Evolutionary conservation across 2,329 filamentous ascomycete species (phyloP).

Genomic region (Nothophoma quercina): DNA sequence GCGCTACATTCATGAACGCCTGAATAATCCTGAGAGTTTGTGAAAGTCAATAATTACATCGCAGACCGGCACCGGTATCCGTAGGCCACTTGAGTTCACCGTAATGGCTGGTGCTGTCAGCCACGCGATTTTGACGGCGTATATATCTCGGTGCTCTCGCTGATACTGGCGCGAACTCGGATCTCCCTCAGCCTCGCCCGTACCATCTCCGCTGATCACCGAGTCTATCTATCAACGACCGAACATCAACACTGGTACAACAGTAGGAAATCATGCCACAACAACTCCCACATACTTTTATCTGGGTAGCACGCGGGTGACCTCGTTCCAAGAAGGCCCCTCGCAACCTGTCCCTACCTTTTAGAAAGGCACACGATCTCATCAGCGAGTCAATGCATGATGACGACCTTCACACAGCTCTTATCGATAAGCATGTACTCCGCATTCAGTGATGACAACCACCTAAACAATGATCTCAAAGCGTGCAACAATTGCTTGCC

Average conservation of each 20-base stretch:
- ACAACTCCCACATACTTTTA: too few species aligned
- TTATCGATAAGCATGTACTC: slow-evolving; percentile 25
- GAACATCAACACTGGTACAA: too few species aligned
- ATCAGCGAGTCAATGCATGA: too few species aligned
- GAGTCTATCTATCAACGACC: too few species aligned
- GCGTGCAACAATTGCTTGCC: not conserved
- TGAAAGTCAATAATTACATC: too few species aligned
- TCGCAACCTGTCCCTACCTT: too few species aligned
- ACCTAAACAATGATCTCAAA: too few species aligned
- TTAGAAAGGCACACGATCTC: too few species aligned
- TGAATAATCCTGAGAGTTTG: not conserved
- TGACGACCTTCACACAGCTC: slow-evolving; percentile 16
- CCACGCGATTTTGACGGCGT: not conserved
- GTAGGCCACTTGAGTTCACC: not conserved
- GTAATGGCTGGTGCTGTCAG: too few species aligned
- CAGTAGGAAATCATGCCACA: too few species aligned
- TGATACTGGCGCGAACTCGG: slow-evolving; percentile 3
- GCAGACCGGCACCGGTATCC: not conserved
- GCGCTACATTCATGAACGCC: not conserved
- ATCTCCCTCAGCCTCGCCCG: not conserved
- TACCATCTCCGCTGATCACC: slow-evolving; percentile 5
- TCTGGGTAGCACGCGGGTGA: too few species aligned
- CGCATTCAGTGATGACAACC: slow-evolving; percentile 12
- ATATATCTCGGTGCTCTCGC: slow-evolving; percentile 9
- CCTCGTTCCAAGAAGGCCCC: too few species aligned